These are phyloP conservation scores for Drechslerella coelobrocha DNA, from an alignment of 2,329 filamentous ascomycete genomes.

Conservation along the genomic window DNA sequence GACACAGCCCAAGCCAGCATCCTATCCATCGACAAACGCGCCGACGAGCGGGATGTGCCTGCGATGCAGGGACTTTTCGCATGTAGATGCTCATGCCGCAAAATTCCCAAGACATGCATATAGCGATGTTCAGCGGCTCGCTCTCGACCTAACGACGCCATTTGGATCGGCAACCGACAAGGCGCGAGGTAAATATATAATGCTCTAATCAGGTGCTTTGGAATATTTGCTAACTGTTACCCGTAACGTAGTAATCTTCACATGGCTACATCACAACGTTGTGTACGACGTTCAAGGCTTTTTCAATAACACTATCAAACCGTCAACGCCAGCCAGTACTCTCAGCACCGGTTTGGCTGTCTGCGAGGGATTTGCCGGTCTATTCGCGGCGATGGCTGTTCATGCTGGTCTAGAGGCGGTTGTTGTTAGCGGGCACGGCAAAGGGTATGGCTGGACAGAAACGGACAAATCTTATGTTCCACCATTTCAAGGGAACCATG, in stretches of 20 bases:
- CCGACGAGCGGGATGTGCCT: slow-evolving; percentile 67
- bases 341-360: slow-evolving; percentile 81
- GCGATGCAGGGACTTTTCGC: slow-evolving; percentile 85
- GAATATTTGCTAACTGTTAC: slow-evolving; percentile 5
- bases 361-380: slow-evolving; percentile 86
- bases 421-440: slow-evolving; percentile 64
- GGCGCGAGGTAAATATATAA: slow-evolving; percentile 64
- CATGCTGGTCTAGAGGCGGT: slow-evolving; percentile 78
- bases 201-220: background rate
- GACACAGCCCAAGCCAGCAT: slow-evolving; percentile 31
- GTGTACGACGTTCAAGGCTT: slow-evolving; percentile 81
- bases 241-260: slow-evolving; percentile 74
- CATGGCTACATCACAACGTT: slow-evolving; percentile 94
- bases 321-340: slow-evolving; percentile 73
- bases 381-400: slow-evolving; percentile 78
- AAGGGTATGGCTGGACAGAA: slow-evolving; percentile 75
- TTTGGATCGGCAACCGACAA: slow-evolving; percentile 88
- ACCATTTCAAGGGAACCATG: slow-evolving; percentile 71
- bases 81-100: slow-evolving; percentile 77
- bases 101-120: slow-evolving; percentile 69
- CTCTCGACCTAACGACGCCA: slow-evolving; percentile 75
- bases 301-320: slow-evolving; percentile 73
- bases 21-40: slow-evolving; percentile 59
- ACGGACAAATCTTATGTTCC: slow-evolving; percentile 70
- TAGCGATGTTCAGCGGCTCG: slow-evolving; percentile 75